Evolutionary conservation across 306 rosid genomes (phyloP).

Genomic region (Oxytropis ochrocephala): DNA sequence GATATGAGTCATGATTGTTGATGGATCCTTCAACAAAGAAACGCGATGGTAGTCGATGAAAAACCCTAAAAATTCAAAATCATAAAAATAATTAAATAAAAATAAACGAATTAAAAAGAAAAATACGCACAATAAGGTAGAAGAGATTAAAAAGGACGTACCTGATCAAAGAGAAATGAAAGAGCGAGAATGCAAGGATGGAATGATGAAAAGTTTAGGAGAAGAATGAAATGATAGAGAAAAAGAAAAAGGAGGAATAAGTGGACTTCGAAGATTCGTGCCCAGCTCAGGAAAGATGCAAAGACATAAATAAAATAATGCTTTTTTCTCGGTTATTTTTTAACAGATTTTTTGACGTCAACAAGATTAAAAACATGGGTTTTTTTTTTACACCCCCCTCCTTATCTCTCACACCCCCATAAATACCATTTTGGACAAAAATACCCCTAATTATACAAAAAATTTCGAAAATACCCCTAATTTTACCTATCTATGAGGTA

Average conservation of each 20-base stretch:
- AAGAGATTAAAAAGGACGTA: too few relatives aligned
- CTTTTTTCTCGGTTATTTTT: too few relatives aligned
- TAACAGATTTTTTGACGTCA: too few relatives aligned
- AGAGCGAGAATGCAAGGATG: background rate
- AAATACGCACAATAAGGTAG: background rate
- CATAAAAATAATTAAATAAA: background rate
- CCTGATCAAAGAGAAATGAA: conserved; percentile 3
- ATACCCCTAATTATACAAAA: too few relatives aligned
- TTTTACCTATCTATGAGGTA: too few relatives aligned
- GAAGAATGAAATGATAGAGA: background rate
- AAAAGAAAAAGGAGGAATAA: too few relatives aligned
- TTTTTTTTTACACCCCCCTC: too few relatives aligned
- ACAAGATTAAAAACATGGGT: too few relatives aligned
- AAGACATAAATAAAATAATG: background rate
- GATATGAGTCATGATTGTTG: conserved; percentile 65
- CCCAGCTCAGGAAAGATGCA: background rate
- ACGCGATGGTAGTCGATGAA: conserved; percentile 27
- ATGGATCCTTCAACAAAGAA: conserved; percentile 24
- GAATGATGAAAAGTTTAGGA: background rate
- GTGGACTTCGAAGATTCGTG: background rate
- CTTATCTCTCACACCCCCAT: too few relatives aligned
- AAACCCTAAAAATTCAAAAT: conserved; percentile 24
- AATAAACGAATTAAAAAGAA: background rate
- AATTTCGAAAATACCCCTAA: too few relatives aligned
- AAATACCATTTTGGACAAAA: too few relatives aligned